These are phyloP conservation scores for Boletellus deceptivus DNA, from an alignment of 1,284 basidiomycete species.

Conservation along the genomic window DNA sequence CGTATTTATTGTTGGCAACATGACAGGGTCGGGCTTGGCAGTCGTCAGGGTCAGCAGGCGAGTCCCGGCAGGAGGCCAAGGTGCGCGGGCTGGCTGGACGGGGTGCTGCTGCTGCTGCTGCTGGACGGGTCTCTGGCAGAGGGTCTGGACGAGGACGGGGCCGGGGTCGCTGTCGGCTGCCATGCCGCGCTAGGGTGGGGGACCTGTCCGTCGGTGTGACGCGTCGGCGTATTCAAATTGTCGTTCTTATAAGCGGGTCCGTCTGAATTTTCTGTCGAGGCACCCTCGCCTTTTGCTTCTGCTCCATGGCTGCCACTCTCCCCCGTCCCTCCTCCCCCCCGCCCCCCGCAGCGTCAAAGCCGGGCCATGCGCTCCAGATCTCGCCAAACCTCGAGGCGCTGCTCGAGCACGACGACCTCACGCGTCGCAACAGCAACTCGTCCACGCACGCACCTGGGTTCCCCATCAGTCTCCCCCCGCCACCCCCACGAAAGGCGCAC, in stretches of 20 bases:
- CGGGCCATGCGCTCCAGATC: conserved; percentile 42
- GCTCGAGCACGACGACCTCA: conserved; percentile 56
- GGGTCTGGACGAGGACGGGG: too few species aligned
- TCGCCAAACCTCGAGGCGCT: conserved; percentile 62
- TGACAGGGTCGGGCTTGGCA: neutral
- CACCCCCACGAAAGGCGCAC: conserved; percentile 25
- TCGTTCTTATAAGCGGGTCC: too few species aligned
- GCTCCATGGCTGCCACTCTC: conserved; percentile 20
- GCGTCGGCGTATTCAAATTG: conserved; percentile 17
- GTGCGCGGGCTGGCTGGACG: too few species aligned
- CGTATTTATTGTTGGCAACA: too few species aligned
- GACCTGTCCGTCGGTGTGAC: too few species aligned
- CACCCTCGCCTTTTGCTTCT: neutral
- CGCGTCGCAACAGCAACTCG: conserved; percentile 26
- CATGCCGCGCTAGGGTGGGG: too few species aligned
- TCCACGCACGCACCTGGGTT: conserved; percentile 26
- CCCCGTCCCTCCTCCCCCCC: conserved; percentile 23
- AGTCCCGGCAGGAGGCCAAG: too few species aligned
- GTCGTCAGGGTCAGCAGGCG: neutral
- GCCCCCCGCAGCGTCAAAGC: neutral
- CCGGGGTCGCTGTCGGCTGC: too few species aligned
- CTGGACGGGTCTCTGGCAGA: too few species aligned
- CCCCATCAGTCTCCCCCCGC: conserved; percentile 28
- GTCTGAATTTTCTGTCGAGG: neutral
- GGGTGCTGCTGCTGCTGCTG: too few species aligned